Evolutionary conservation across 2,329 filamentous ascomycete species (phyloP).

Genomic region (Colletotrichum abscissum): DNA sequence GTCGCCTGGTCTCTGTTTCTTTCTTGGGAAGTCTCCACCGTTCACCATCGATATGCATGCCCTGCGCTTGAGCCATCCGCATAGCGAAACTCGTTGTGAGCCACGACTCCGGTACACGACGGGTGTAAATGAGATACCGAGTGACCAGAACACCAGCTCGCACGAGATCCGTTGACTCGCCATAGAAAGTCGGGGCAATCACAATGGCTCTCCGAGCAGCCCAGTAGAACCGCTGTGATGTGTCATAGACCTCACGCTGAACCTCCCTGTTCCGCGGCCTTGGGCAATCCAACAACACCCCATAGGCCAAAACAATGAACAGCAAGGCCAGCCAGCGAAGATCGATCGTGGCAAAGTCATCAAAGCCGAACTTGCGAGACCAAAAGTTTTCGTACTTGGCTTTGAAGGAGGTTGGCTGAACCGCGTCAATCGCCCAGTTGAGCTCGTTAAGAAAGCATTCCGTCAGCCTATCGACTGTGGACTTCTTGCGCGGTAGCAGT

Average conservation of each 20-base stretch:
- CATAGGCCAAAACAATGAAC: slow-evolving; percentile 53
- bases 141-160: slow-evolving; percentile 52
- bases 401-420: slow-evolving; percentile 48
- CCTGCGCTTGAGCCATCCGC: slow-evolving; percentile 55
- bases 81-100: slow-evolving; percentile 54
- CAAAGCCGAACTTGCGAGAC: slow-evolving; percentile 50
- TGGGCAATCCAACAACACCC: slow-evolving; percentile 49
- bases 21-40: slow-evolving; percentile 49
- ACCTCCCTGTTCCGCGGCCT: slow-evolving; percentile 44
- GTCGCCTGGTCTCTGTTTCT: slow-evolving; percentile 49
- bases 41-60: slow-evolving; percentile 55
- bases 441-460: slow-evolving; percentile 48
- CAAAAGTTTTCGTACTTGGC: slow-evolving; percentile 51
- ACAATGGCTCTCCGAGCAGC: slow-evolving; percentile 51
- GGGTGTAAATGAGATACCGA: slow-evolving; percentile 51
- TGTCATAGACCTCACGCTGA: slow-evolving; percentile 49
- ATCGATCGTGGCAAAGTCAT: slow-evolving; percentile 52
- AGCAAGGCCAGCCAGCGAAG: slow-evolving; percentile 54
- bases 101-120: slow-evolving; percentile 52
- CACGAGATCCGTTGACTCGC: slow-evolving; percentile 53
- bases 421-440: slow-evolving; percentile 49
- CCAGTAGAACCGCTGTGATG: slow-evolving; percentile 54
- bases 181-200: slow-evolving; percentile 53
- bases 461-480: slow-evolving; percentile 48
- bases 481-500: slow-evolving; percentile 49